Conservation (phyloP, 2,329 filamentous ascomycete genomes). For the Colletotrichum camelliae region DNA sequence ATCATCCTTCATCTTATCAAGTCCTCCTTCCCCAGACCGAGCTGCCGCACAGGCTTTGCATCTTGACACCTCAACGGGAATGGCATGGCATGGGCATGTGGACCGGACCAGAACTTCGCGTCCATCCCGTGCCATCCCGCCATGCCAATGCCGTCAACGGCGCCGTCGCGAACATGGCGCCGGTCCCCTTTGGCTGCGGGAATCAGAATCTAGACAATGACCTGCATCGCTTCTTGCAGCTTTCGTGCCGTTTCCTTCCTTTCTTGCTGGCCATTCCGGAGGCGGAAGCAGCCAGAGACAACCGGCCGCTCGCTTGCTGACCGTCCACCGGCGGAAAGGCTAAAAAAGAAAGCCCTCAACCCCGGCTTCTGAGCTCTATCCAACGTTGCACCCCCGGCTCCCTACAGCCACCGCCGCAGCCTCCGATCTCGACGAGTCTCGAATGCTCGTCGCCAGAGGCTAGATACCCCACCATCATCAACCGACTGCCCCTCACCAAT, state of each 20-base stretch:
- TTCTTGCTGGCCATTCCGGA: not conserved
- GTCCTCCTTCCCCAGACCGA: not conserved
- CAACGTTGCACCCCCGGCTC: slow-evolving; percentile 1
- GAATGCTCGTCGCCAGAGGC: not conserved
- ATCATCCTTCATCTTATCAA: slow-evolving; percentile 2
- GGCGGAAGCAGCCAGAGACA: slow-evolving; percentile 10
- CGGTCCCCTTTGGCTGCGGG: not conserved
- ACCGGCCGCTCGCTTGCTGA: slow-evolving; percentile 1
- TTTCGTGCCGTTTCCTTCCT: not conserved
- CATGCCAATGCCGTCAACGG: not conserved
- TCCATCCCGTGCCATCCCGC: not conserved
- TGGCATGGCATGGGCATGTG: not conserved
- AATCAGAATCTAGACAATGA: not conserved
- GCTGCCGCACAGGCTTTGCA: not conserved
- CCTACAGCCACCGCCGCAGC: not conserved
- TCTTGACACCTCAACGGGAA: not conserved
- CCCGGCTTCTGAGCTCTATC: not conserved
- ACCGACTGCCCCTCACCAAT: slow-evolving; percentile 21
- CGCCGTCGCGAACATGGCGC: not conserved
- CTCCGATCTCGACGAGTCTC: slow-evolving; percentile 22
- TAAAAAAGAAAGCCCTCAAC: not conserved
- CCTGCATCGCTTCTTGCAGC: not conserved
- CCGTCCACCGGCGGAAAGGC: not conserved
- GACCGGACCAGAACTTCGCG: not conserved
- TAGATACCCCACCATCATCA: slow-evolving; percentile 19